Percentiles rank a stretch among this genome's conserved stretches.
phyloP scores from a whole-genome alignment of 2,329 filamentous ascomycete species.

The Leptodontidium sp. region DNA sequence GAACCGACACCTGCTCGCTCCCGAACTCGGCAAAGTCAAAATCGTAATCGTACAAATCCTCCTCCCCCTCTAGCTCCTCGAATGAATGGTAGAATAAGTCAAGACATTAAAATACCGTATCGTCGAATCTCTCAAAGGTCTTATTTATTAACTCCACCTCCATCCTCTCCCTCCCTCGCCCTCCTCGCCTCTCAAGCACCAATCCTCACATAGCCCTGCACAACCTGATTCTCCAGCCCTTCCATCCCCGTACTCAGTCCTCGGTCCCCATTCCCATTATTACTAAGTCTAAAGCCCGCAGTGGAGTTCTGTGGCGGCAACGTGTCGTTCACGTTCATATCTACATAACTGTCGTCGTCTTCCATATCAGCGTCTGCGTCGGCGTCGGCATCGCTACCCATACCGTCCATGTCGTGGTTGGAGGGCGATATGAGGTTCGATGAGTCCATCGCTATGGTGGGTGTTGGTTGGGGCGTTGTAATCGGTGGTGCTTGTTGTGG shows the following conservation, averaged over 20 bases:
- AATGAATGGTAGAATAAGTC: too few species aligned
- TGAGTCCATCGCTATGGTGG: slow-evolving; percentile 19
- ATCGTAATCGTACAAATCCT: background rate
- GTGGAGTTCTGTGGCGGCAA: background rate
- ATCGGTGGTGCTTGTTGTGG: background rate
- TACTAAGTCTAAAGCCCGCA: slow-evolving; percentile 36
- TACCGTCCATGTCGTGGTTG: slow-evolving; percentile 25
- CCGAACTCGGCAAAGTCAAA: background rate
- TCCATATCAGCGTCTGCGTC: slow-evolving; percentile 54
- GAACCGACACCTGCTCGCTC: background rate
- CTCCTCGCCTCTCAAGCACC: slow-evolving; percentile 30
- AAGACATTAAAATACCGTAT: too few species aligned
- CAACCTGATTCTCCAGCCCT: slow-evolving; percentile 37
- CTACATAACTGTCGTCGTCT: slow-evolving; percentile 63
- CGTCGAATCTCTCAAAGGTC: too few species aligned
- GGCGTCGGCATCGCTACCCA: slow-evolving; percentile 43
- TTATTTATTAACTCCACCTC: background rate
- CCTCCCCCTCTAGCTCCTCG: background rate
- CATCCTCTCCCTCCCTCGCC: background rate
- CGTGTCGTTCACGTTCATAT: slow-evolving; percentile 49
- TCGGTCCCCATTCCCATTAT: slow-evolving; percentile 35
- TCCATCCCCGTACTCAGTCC: slow-evolving; percentile 32
- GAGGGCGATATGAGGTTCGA: slow-evolving; percentile 4
- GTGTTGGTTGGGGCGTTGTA: slow-evolving; percentile 5
- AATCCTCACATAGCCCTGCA: slow-evolving; percentile 42